phyloP scores from a whole-genome alignment of 768 basidiomycete species.

The Naganishia vaughanmartiniae region DNA sequence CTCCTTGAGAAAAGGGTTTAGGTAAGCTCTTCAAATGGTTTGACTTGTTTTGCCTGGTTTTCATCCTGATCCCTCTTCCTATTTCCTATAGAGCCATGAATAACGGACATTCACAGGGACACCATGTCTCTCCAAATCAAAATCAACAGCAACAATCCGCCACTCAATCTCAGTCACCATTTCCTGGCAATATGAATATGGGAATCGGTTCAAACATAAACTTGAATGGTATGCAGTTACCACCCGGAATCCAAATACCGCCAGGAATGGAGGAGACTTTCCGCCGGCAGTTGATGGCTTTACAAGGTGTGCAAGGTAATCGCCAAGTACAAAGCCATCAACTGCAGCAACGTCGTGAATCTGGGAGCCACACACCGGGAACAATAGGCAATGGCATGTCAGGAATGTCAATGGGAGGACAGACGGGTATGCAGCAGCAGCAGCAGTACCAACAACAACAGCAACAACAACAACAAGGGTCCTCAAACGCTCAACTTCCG shows the following conservation, averaged over 20 bases:
- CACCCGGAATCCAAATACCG: background rate
- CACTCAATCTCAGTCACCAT: slow-evolving; percentile 1
- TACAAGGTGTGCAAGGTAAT: background rate
- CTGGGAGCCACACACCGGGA: slow-evolving; percentile 3
- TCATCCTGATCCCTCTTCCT: background rate
- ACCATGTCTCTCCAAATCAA: slow-evolving; percentile 1
- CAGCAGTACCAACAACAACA: no score
- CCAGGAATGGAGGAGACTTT: slow-evolving; percentile 13
- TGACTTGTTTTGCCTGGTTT: no score
- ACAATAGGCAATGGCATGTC: background rate
- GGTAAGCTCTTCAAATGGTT: slow-evolving; percentile 5
- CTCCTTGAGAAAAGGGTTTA: background rate
- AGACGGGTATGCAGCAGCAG: background rate
- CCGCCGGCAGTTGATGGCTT: background rate
- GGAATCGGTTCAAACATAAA: background rate
- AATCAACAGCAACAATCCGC: background rate
- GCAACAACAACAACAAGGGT: background rate
- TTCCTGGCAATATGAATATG: background rate
- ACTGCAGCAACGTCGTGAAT: background rate
- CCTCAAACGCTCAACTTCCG: slow-evolving; percentile 13
- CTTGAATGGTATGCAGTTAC: slow-evolving; percentile 18
- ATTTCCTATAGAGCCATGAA: slow-evolving; percentile 7
- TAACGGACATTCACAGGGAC: slow-evolving; percentile 15
- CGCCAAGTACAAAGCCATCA: background rate
- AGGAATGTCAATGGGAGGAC: slow-evolving; percentile 1